These are phyloP conservation scores for Rhizopogon vesiculosus DNA, from an alignment of 768 basidiomycete genomes.

Conservation along the genomic window DNA sequence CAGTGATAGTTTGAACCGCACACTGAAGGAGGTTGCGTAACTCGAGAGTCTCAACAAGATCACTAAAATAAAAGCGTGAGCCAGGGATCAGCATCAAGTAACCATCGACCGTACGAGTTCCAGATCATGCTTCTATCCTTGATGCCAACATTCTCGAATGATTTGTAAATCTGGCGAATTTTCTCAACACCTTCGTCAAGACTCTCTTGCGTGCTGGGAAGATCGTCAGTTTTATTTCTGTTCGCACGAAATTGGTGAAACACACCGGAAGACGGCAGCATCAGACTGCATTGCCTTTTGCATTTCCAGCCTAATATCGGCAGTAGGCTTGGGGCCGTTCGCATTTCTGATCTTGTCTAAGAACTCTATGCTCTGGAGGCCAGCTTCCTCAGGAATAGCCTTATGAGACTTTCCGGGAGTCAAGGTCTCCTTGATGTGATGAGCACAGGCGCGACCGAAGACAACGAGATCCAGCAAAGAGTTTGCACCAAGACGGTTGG, in stretches of 20 bases:
- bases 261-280: conserved; percentile 91
- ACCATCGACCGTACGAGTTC: conserved; percentile 77
- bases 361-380: conserved; percentile 78
- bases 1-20: conserved; percentile 92
- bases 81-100: background rate
- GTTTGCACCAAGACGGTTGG: conserved; percentile 99
- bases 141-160: conserved; percentile 87
- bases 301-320: conserved; percentile 90
- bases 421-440: conserved; percentile 91
- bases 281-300: conserved; percentile 99
- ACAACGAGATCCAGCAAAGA: conserved; percentile 98
- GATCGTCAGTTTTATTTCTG: conserved; percentile 2
- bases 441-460: conserved; percentile 98
- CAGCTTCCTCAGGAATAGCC: conserved; percentile 80
- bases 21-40: conserved; percentile 94
- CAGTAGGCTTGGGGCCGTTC: conserved; percentile 79
- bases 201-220: conserved; percentile 70
- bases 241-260: background rate
- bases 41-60: conserved; percentile 95
- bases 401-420: conserved; percentile 91
- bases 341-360: conserved; percentile 86
- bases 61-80: conserved; percentile 42
- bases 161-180: conserved; percentile 81
- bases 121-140: conserved; percentile 99
- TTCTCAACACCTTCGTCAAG: conserved; percentile 92